phyloP scores from a whole-genome alignment of 2,329 filamentous ascomycete species.

The Metarhizium guizhouense region DNA sequence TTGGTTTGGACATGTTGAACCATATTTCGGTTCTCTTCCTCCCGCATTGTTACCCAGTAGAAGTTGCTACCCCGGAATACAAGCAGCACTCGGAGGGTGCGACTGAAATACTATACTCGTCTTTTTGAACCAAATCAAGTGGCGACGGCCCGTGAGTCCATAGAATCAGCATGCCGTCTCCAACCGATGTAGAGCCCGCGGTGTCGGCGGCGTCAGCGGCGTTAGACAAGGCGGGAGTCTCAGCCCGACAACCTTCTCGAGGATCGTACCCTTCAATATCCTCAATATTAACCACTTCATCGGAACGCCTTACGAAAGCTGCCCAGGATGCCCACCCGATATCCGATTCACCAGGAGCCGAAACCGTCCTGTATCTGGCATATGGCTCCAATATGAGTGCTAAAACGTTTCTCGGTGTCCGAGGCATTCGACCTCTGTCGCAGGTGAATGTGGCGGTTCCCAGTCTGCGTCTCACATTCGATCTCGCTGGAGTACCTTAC shows the following conservation, averaged over 20 bases:
- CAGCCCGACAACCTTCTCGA: conserved; percentile 11
- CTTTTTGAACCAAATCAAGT: background rate
- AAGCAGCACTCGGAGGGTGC: background rate
- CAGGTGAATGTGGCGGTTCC: conserved; percentile 77
- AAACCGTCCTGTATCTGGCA: conserved; percentile 68
- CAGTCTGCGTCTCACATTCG: conserved; percentile 68
- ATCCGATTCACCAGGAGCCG: conserved; percentile 12
- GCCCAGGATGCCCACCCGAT: conserved; percentile 15
- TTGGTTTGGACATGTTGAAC: too few relatives aligned
- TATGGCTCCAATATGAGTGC: conserved; percentile 86
- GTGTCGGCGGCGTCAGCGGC: conserved; percentile 11
- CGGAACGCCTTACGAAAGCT: conserved; percentile 19
- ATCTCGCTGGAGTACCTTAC: conserved; percentile 80
- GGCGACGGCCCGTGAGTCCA: background rate
- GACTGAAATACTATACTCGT: background rate
- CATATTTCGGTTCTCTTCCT: too few relatives aligned
- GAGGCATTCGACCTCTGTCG: conserved; percentile 74
- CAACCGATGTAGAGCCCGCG: background rate
- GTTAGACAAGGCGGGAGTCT: conserved; percentile 16
- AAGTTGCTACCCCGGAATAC: background rate
- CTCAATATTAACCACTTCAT: conserved; percentile 23
- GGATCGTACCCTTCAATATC: conserved; percentile 19
- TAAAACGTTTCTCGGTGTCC: conserved; percentile 67
- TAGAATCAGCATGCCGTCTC: background rate
- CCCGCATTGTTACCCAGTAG: background rate